phyloP scores from a whole-genome alignment of 2,329 filamentous ascomycete species.

The Cercospora nicotianae region DNA sequence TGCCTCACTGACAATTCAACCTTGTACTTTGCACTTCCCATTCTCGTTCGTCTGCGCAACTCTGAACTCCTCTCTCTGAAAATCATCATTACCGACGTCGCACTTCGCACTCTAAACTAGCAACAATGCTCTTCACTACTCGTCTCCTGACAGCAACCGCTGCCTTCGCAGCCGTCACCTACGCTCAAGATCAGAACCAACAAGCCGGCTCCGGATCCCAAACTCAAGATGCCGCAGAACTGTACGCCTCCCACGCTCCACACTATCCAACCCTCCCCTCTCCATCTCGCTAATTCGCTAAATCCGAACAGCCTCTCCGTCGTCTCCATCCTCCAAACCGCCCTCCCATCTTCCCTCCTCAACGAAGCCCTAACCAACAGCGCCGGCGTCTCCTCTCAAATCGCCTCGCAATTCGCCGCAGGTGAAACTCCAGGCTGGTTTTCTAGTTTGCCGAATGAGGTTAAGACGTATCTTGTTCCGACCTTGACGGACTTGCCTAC shows the following conservation, averaged over 20 bases:
- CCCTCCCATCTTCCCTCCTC: constrained; percentile 45
- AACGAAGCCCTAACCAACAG: constrained; percentile 45
- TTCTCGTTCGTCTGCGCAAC: not conserved
- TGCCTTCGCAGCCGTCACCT: not conserved
- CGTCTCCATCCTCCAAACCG: constrained; percentile 47
- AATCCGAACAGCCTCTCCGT: constrained; percentile 39
- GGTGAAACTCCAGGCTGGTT: constrained; percentile 50
- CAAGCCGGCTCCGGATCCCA: not conserved
- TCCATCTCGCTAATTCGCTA: too few relatives aligned
- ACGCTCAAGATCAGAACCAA: not conserved
- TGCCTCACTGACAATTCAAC: not conserved
- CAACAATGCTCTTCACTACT: not conserved
- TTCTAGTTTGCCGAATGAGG: constrained; percentile 45
- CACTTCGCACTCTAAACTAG: not conserved
- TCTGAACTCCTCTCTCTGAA: not conserved
- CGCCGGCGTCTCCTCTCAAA: constrained; percentile 43
- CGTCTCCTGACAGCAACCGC: not conserved
- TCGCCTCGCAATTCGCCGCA: constrained; percentile 47
- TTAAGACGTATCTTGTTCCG: constrained; percentile 46
- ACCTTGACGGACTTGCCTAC: constrained; percentile 1
- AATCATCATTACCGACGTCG: not conserved
- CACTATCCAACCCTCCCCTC: too few relatives aligned
- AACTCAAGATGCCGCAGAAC: not conserved
- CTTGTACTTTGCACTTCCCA: not conserved
- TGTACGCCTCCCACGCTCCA: not conserved